phyloP scores from a whole-genome alignment of 306 rosid species.

The Mimosa pudica region DNA sequence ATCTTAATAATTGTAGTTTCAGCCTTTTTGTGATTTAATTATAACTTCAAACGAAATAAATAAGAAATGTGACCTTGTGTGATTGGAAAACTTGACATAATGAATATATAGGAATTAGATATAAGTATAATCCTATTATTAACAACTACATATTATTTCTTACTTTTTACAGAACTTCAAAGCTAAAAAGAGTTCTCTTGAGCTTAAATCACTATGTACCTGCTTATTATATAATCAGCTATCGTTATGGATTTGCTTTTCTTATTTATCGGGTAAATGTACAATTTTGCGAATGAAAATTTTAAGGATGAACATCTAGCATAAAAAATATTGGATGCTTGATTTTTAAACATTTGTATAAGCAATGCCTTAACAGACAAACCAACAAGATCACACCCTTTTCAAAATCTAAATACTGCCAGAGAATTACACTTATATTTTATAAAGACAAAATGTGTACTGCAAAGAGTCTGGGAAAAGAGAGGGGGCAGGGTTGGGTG shows the following conservation, averaged over 20 bases:
- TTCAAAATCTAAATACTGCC: not conserved
- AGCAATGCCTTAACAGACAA: no score
- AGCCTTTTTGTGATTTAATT: no score
- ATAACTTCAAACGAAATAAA: no score
- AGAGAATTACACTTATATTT: not conserved
- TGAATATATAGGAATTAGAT: no score
- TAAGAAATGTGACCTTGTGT: no score
- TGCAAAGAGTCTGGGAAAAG: not conserved
- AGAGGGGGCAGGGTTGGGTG: not conserved
- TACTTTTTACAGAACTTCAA: not conserved
- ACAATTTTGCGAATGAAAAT: no score
- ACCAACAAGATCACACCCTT: not conserved
- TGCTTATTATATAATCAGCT: not conserved
- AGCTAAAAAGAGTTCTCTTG: not conserved
- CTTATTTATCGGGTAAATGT: not conserved
- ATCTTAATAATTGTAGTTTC: no score
- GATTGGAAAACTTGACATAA: no score
- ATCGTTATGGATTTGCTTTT: not conserved
- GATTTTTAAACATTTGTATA: no score
- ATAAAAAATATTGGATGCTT: no score
- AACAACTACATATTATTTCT: not conserved
- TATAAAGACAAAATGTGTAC: not conserved
- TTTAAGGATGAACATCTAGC: no score
- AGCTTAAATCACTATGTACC: not conserved
- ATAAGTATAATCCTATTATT: not conserved